Evolutionary conservation across 1,284 basidiomycete species (phyloP).

Genomic region (Boletus hoseneyae): DNA sequence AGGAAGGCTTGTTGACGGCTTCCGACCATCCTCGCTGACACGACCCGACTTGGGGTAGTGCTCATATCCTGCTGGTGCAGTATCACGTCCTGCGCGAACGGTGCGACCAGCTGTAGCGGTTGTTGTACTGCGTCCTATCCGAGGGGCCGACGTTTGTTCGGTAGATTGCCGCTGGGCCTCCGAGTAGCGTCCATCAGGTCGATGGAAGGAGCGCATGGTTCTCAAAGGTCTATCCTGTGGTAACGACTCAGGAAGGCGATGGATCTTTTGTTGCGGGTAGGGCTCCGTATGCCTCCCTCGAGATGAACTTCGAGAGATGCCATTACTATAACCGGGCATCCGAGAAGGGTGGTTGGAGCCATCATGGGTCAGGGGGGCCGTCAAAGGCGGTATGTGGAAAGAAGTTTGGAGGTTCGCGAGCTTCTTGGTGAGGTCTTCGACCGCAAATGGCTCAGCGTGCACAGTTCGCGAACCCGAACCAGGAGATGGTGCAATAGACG

Average conservation of each 20-base stretch:
- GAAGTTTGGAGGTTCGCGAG: slow-evolving; percentile 49
- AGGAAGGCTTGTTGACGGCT: slow-evolving; percentile 18
- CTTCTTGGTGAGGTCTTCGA: slow-evolving; percentile 58
- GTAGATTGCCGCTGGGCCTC: slow-evolving; percentile 32
- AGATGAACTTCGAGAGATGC: slow-evolving; percentile 23
- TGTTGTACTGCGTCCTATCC: slow-evolving; percentile 33
- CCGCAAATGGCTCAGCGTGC: slow-evolving; percentile 41
- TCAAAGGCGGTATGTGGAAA: slow-evolving; percentile 14
- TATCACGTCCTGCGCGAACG: slow-evolving; percentile 18
- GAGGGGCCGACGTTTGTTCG: slow-evolving; percentile 32
- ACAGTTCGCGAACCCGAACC: slow-evolving; percentile 6
- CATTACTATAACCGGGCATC: slow-evolving; percentile 8
- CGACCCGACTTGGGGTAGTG: slow-evolving; percentile 21
- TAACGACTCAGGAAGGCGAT: slow-evolving; percentile 25
- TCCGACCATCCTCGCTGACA: slow-evolving; percentile 29
- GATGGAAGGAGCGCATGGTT: slow-evolving; percentile 59
- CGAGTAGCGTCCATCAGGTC: slow-evolving; percentile 31
- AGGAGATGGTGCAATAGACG: slow-evolving; percentile 27
- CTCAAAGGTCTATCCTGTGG: slow-evolving; percentile 38
- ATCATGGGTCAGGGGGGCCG: slow-evolving; percentile 10
- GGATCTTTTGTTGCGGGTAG: slow-evolving; percentile 19
- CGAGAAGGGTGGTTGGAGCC: slow-evolving; percentile 12
- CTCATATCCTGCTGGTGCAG: slow-evolving; percentile 16
- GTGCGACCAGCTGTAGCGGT: slow-evolving; percentile 12
- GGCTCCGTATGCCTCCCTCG: slow-evolving; percentile 23